Conservation (phyloP, 1,284 basidiomycete genomes). For the Irpex sp. region DNA sequence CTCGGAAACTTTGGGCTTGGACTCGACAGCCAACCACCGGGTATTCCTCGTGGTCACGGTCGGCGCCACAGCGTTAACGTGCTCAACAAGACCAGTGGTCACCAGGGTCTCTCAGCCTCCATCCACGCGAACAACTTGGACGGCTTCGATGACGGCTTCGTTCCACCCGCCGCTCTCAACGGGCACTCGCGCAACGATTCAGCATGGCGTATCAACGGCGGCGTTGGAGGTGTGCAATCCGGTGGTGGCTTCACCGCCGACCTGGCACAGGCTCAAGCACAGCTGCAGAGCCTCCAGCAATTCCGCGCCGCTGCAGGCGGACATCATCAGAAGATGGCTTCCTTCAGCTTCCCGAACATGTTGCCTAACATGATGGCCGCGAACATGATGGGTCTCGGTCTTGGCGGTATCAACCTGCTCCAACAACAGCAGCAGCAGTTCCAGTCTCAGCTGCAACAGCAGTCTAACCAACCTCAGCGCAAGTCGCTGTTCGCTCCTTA, state of each 20-base stretch:
- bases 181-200: conserved; percentile 76
- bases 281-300: conserved; percentile 93
- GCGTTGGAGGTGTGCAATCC: conserved; percentile 63
- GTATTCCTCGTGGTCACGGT: conserved; percentile 79
- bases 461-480: conserved; percentile 86
- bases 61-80: conserved; percentile 94
- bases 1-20: conserved; percentile 52
- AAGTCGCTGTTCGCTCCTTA: conserved; percentile 99
- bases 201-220: conserved; percentile 84
- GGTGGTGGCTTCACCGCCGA: conserved; percentile 68
- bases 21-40: conserved; percentile 58
- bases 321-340: conserved; percentile 94
- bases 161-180: conserved; percentile 45
- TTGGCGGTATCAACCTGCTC: conserved; percentile 73
- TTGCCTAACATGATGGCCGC: conserved; percentile 92
- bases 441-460: conserved; percentile 87
- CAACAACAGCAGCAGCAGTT: conserved; percentile 88
- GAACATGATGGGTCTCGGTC: conserved; percentile 86
- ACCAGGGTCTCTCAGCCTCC: conserved; percentile 37
- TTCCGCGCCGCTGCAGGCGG: conserved; percentile 94
- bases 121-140: conserved; percentile 58
- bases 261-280: conserved; percentile 92
- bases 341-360: conserved; percentile 97
- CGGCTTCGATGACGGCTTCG: conserved; percentile 73
- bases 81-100: conserved; percentile 61